Evolutionary conservation across 2,329 filamentous ascomycete genomes (phyloP).

Genomic region (Cercospora sp.): DNA sequence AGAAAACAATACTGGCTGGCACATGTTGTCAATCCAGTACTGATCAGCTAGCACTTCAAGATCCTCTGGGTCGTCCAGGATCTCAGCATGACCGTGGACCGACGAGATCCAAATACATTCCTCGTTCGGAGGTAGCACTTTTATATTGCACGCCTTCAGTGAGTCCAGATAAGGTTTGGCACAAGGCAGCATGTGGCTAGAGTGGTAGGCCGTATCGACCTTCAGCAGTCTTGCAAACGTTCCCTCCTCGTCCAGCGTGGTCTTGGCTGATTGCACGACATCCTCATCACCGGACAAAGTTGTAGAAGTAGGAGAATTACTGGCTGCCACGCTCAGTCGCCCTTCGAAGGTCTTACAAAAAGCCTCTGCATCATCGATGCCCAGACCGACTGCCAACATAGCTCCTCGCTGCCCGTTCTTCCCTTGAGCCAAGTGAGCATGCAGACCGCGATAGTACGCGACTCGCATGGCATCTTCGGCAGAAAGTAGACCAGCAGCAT

Average conservation of each 20-base stretch:
- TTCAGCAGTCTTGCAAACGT: constrained; percentile 45
- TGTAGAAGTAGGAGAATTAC: constrained; percentile 46
- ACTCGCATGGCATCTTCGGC: constrained; percentile 26
- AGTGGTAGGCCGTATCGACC: constrained; percentile 49
- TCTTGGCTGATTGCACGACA: constrained; percentile 38
- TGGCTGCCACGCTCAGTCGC: constrained; percentile 28
- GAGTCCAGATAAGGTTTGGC: constrained; percentile 23
- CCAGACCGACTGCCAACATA: constrained; percentile 40
- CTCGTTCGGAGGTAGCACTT: constrained; percentile 15
- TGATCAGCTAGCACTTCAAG: constrained; percentile 23
- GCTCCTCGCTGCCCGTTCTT: constrained; percentile 28
- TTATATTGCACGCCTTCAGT: constrained; percentile 21
- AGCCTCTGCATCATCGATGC: constrained; percentile 23
- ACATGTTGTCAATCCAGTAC: constrained; percentile 53
- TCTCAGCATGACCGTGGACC: constrained; percentile 28
- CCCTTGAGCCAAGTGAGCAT: constrained; percentile 18
- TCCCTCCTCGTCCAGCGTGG: constrained; percentile 38
- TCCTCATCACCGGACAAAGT: constrained; percentile 49
- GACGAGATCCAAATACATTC: constrained; percentile 30
- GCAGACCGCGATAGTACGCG: constrained; percentile 31
- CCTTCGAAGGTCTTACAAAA: constrained; percentile 30
- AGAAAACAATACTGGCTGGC: constrained; percentile 47
- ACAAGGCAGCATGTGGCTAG: constrained; percentile 39
- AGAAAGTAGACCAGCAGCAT: constrained; percentile 33
- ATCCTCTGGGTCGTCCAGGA: constrained; percentile 24